Base-by-base conservation (phyloP, 768 basidiomycete genomes). In the Leccinum disarticulatum region DNA sequence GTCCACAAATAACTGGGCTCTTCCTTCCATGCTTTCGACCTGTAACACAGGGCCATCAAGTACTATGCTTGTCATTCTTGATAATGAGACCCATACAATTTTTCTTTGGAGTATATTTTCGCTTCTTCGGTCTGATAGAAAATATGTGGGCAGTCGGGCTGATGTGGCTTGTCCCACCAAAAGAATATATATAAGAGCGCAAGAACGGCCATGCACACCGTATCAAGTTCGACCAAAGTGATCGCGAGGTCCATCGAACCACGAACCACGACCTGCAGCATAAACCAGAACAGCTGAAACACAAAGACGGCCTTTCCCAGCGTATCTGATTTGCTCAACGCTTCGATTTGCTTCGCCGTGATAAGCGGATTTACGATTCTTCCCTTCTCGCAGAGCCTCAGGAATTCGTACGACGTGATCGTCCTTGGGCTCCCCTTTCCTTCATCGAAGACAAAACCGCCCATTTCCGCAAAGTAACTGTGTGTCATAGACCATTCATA, bases 161-260 rank as follows among this genome's bases (percentile, higher is more conserved):
- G 35, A 22, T 33, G 35, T 22, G 52, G 52, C 52, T 53, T 53
- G 52, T 52, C 14, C 56, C 49, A 52, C 56, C 56, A 57, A 31
- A 57, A 52, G 36, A 52, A n/a, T 17, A 57, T 19, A 22, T 52
- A 50, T 22, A 38, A 2, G 17, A 57, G 25, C 2, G 56, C 50
- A 11, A 57, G 36, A 4, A 22, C 28, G 8, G 27, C 15, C 50
- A 57, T 38, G 22, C 56, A 57, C n/a, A 57, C 7, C 30, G 56
- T 57, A 30, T 57, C 56, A 14, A 57, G 49, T 22, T 57, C 49
- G 49, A 57, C 50, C 36, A 57, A 13, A 6, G 56, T 57, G 50
- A 57, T 19, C 8, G 50, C 56, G 8, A 57, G 36, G 11, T 27
- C n/a, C 19, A 19, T 19, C 30, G 38, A 36, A 22, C 56, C 56